Percentiles rank a stretch among this genome's conserved stretches.
Evolutionary conservation across 345 rosid species (phyloP).

Genomic region (Sonneratia alba): DNA sequence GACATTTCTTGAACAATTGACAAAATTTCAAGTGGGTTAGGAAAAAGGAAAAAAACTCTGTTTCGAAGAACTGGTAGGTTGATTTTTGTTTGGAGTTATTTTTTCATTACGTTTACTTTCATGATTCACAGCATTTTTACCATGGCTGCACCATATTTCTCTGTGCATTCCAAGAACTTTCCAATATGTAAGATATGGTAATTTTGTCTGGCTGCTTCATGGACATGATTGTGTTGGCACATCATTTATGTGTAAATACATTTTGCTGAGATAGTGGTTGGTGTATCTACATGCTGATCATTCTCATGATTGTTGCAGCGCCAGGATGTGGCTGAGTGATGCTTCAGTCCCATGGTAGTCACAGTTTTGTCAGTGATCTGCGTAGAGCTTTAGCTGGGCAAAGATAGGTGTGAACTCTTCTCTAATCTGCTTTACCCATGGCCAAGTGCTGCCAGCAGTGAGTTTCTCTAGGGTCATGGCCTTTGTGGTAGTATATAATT

Average conservation of each 20-base stretch:
- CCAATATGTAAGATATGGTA: background rate
- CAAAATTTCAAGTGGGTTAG: background rate
- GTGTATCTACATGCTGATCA: background rate
- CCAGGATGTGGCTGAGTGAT: constrained; percentile 21
- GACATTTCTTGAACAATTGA: background rate
- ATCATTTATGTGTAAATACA: background rate
- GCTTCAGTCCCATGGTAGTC: constrained; percentile 9
- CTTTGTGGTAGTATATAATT: background rate
- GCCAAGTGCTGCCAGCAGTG: background rate
- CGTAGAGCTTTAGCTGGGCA: background rate
- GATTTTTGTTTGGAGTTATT: background rate
- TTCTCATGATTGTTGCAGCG: constrained; percentile 13
- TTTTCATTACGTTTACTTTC: background rate
- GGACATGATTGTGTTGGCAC: background rate
- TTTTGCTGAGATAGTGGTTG: background rate
- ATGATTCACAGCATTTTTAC: background rate
- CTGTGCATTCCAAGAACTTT: background rate
- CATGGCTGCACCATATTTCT: background rate
- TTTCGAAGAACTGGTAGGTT: background rate
- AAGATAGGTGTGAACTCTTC: background rate
- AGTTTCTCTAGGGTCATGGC: background rate
- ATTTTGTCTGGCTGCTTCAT: background rate
- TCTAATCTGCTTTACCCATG: background rate
- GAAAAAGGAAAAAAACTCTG: background rate
- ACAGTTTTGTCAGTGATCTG: background rate